Evolutionary conservation across 2,329 filamentous ascomycete species (phyloP), one percentile per base, ranked within the genome.

Genomic region (Keithomyces neogunnii): DNA sequence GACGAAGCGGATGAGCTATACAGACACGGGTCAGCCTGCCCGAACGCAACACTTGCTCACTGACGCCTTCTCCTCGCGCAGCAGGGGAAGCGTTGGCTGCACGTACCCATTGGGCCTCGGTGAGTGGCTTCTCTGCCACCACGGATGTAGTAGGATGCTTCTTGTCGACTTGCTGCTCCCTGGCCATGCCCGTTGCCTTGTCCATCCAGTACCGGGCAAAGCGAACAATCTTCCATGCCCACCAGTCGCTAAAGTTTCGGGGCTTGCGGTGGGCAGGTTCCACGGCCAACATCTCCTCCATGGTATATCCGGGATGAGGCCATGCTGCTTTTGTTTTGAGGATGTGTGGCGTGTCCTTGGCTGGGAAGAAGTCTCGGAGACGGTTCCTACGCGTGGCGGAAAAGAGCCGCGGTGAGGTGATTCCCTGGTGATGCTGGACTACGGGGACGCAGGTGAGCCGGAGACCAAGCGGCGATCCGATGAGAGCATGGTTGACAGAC

Each of bases 201-300:
- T 97, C 92, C 70, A 95, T 89, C 8, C 82, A 82, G 76, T 81
- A 92, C 47, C 92, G 80, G 39, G 90, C 77, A 28, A 90, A 57
- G 5, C 88, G 82, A 47, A 96, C 85, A 56, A 89, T 81, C 53
- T 80, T 78, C 63, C 93, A 84, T 2, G 93, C 93, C 3, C 86
- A 70, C 72, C 81, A 84, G 66, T 99, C 93, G 4, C 89, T 86
- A 63, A 81, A 76, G 10, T 81, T 86, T 61, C 82, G 77, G 2
- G 87, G 82, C 58, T 84, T 68, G 29, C 92, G 85, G 64, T 97
- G 92, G 28, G 85, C 89, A 3, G 92, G 81, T 45, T 76, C 73
- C 47, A 97, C 80, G 26, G 69, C 69, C 29, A 79, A 73, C 86
- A 97, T 93, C 66, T 96, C 85, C 55, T 86, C 76, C 62, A 86